Base-by-base conservation (phyloP, 2,329 filamentous ascomycete species). In the Cladosporium colombiae region DNA sequence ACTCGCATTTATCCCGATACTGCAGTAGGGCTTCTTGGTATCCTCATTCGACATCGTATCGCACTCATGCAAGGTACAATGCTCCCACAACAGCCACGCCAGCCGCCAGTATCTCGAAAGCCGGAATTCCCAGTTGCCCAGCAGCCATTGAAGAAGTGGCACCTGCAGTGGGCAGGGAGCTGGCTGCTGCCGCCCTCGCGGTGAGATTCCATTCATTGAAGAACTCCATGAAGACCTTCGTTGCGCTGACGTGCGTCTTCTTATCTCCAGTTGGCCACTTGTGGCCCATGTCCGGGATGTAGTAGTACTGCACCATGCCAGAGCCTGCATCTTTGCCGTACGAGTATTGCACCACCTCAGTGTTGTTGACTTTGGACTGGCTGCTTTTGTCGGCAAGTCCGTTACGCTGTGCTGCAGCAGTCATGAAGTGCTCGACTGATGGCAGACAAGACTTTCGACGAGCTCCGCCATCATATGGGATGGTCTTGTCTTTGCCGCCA, bases 391-490 rank as follows among this genome's bases (percentile, higher is more conserved):
- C 65, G 5, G 73, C 67, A 8, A 78, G 71, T 0, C 72, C 74
- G 64, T 81, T 69, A 8, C 77, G 70, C 40, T 65, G 66, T 1
- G 75, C 77, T 77, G 78, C 80, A 3, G 70, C 71, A 25, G 76
- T 72, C 31, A 79, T 72, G 64, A 75, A 80, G 56, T 72, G 71
- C n/a, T 71, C 68, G n/a, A 74, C 55, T 1, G 65, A 53, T 3
- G 74, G 74, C 5, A 75, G 66, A 62, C 73, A 76, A 7, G 66
- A 49, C 29, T 64, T 33, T 53, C 72, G 67, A 13, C 71, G 68
- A 63, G 62, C 61, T 5, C 79, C 80, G 46, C 81, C 81, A 1
- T 66, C 53, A 65, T 81, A 82, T 0, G 73, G 69, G 23, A 82
- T 82, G 1, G 75, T 77, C 7, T 67, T 68, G 66, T 83, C 81